These are phyloP conservation scores for Mycothermus thermophilus DNA, from an alignment of 495 filamentous ascomycete genomes.

Conservation along the genomic window DNA sequence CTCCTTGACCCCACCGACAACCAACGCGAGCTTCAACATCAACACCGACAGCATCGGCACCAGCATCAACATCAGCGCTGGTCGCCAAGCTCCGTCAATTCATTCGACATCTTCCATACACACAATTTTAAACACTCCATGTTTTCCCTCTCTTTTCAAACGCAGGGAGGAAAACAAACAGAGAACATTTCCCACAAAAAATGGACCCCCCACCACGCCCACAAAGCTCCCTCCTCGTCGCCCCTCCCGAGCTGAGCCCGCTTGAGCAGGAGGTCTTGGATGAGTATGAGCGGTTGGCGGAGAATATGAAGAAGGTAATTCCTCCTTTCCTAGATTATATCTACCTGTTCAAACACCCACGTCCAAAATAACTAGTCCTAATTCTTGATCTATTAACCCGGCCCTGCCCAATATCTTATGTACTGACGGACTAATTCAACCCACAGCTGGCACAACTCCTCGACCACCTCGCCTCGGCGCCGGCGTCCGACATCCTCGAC, in stretches of 20 bases:
- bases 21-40: no score
- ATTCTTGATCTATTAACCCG: no score
- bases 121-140: no score
- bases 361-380: conserved; percentile 8
- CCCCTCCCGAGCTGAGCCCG: conserved; percentile 47
- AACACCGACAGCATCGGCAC: no score
- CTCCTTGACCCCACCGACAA: no score
- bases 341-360: not conserved
- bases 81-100: no score
- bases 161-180: not conserved
- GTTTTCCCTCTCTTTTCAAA: no score
- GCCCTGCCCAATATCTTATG: no score
- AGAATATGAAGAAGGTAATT: conserved; percentile 79
- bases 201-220: conserved; percentile 18
- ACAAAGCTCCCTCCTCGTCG: conserved; percentile 15
- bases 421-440: no score
- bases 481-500: conserved; percentile 63
- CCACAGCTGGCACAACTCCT: conserved; percentile 47
- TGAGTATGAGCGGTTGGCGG: conserved; percentile 74
- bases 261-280: conserved; percentile 90
- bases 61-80: no score
- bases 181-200: not conserved
- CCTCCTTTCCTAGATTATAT: no score
- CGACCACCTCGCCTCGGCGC: conserved; percentile 45
- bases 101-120: no score